phyloP scores from a whole-genome alignment of 371 early-diverging fungal species.

The Encephalitozoon hellem region DNA sequence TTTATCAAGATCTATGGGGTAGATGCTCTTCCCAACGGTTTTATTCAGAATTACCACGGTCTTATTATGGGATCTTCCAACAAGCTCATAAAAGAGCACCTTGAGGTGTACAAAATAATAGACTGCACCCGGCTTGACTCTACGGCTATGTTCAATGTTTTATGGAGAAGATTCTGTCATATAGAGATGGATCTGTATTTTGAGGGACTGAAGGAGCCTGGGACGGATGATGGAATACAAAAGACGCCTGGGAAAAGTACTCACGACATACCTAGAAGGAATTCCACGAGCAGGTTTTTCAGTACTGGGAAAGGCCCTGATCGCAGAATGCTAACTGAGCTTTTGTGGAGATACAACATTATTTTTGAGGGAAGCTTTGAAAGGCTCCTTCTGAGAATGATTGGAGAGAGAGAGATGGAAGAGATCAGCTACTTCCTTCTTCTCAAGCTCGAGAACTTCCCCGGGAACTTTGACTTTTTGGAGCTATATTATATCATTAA shows the following conservation, averaged over 20 bases:
- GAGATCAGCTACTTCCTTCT: neutral
- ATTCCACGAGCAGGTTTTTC: neutral
- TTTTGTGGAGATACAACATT: slow-evolving; percentile 38
- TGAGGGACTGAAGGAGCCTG: neutral
- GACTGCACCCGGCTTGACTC: neutral
- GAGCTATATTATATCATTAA: slow-evolving; percentile 13
- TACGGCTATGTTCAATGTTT: neutral
- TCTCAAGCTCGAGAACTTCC: neutral
- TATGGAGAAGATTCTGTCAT: slow-evolving; percentile 5
- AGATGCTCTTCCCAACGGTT: neutral
- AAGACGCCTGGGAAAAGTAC: neutral
- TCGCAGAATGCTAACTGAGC: neutral
- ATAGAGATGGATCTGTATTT: neutral
- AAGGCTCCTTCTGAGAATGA: slow-evolving; percentile 18
- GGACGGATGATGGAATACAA: neutral
- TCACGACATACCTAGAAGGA: neutral
- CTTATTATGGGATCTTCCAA: neutral
- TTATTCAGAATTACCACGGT: neutral
- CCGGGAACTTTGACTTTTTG: neutral
- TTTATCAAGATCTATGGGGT: neutral
- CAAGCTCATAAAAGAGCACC: neutral
- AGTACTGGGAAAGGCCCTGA: neutral
- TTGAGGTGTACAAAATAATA: neutral
- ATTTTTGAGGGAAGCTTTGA: slow-evolving; percentile 29
- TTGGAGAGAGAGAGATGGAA: slow-evolving; percentile 10